These are phyloP conservation scores for Cyberlindnera samutprakarnensis DNA, from an alignment of 805 yeast species.

Conservation along the genomic window DNA sequence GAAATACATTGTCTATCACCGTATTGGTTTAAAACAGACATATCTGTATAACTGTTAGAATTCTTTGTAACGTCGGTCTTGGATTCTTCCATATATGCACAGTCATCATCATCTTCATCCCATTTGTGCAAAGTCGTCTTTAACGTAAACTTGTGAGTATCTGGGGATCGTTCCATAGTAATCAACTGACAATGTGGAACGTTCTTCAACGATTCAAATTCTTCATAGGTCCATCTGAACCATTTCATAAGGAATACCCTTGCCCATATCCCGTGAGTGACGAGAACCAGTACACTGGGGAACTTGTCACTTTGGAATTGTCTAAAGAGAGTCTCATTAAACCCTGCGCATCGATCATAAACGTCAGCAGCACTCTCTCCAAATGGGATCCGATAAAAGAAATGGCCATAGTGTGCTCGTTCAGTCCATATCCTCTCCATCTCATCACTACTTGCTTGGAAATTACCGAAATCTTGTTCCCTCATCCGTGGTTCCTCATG, in stretches of 20 bases:
- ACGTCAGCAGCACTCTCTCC: slow-evolving; percentile 98
- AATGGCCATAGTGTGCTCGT: slow-evolving; percentile 81
- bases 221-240: slow-evolving; percentile 90
- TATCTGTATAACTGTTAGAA: slow-evolving; percentile 19
- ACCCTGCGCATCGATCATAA: slow-evolving; percentile 83
- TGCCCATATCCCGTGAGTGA: slow-evolving; percentile 93
- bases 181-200: slow-evolving; percentile 81
- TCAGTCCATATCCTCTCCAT: slow-evolving; percentile 82
- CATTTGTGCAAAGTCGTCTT: slow-evolving; percentile 63
- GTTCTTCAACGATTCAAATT: slow-evolving; percentile 76
- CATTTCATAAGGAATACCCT: slow-evolving; percentile 90
- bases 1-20: too few relatives aligned
- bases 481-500: slow-evolving; percentile 88
- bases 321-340: slow-evolving; percentile 79
- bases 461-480: slow-evolving; percentile 94
- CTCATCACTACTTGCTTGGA: slow-evolving; percentile 66
- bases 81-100: slow-evolving; percentile 13
- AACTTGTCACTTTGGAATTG: slow-evolving; percentile 65
- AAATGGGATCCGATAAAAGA: slow-evolving; percentile 82
- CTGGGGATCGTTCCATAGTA: slow-evolving; percentile 57
- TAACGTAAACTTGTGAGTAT: slow-evolving; percentile 45
- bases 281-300: slow-evolving; percentile 77
- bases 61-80: slow-evolving; percentile 18
- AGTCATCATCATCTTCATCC: slow-evolving; percentile 40
- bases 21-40: too few relatives aligned